Conservation (phyloP, 1,284 basidiomycete genomes). For the Pseudozyma thailandica region DNA sequence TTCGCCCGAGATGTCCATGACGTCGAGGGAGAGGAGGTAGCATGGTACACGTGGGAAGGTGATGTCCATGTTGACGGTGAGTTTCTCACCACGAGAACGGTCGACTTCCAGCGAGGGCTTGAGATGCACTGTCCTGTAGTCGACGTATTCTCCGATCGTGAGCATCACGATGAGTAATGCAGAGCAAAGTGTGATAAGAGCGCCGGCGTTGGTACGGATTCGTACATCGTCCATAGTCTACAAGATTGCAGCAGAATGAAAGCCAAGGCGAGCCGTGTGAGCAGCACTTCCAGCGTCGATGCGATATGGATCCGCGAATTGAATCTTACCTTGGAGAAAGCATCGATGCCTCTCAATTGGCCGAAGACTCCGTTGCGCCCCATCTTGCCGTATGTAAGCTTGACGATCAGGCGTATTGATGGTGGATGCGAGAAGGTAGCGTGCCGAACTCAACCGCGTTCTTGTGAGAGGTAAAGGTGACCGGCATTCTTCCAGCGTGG, state of each 20-base stretch:
- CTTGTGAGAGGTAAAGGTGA: not conserved
- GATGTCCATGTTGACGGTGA: conserved; percentile 90
- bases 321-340: conserved; percentile 96
- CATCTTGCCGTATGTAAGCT: conserved; percentile 27
- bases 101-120: conserved; percentile 73
- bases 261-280: conserved; percentile 5
- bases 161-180: conserved; percentile 90
- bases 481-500: conserved; percentile 9
- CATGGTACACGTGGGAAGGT: conserved; percentile 97
- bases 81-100: conserved; percentile 89
- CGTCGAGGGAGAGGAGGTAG: conserved; percentile 79
- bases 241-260: not conserved
- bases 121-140: conserved; percentile 83
- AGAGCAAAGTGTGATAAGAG: conserved; percentile 82
- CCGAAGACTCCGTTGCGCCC: conserved; percentile 56
- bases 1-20: conserved; percentile 98
- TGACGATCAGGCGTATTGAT: not conserved
- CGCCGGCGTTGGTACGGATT: conserved; percentile 66
- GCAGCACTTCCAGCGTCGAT: too few species aligned
- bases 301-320: too few species aligned
- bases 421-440: not conserved
- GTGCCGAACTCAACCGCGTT: not conserved
- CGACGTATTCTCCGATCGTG: conserved; percentile 91
- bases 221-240: conserved; percentile 68
- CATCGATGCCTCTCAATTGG: conserved; percentile 76